phyloP scores from a whole-genome alignment of 2,329 filamentous ascomycete genomes.

The Clarireedia monteithiana region DNA sequence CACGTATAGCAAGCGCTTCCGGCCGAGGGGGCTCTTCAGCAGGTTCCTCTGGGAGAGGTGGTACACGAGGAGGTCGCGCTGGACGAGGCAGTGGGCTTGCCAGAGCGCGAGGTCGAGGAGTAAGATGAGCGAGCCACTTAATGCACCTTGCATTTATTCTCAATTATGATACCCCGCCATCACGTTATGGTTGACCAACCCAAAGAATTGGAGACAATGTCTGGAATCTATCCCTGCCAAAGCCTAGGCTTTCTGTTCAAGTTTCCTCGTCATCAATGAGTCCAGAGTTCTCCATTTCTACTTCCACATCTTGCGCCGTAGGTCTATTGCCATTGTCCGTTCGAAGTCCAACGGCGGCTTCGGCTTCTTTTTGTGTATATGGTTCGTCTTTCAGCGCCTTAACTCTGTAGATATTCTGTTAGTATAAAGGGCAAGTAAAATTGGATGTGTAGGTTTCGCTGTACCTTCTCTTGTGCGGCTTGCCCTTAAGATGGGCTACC shows the following conservation, averaged over 20 bases:
- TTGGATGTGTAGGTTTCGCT: neutral
- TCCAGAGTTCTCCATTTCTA: conserved; percentile 33
- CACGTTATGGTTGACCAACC: neutral
- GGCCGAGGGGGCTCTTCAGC: conserved; percentile 14
- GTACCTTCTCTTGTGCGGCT: conserved; percentile 87
- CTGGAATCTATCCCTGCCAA: neutral
- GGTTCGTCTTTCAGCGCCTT: conserved; percentile 77
- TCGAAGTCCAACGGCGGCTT: conserved; percentile 66
- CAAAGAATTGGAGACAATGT: neutral
- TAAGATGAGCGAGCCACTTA: conserved; percentile 17
- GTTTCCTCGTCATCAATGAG: conserved; percentile 19
- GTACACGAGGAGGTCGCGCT: conserved; percentile 25
- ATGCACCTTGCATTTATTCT: conserved; percentile 10
- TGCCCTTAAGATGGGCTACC: conserved; percentile 69
- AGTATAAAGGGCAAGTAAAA: neutral
- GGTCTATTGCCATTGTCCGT: conserved; percentile 55
- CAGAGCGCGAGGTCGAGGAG: conserved; percentile 26
- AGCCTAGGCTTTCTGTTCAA: conserved; percentile 8
- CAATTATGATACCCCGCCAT: conserved; percentile 8
- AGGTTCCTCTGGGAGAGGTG: conserved; percentile 23
- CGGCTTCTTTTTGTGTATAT: conserved; percentile 78
- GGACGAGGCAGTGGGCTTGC: conserved; percentile 29
- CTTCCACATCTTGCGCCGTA: conserved; percentile 30
- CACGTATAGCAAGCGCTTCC: conserved; percentile 17
- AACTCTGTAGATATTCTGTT: conserved; percentile 45